phyloP scores from a whole-genome alignment of 352 stramenopile genomes.

The Hyaloperonospora brassicae region DNA sequence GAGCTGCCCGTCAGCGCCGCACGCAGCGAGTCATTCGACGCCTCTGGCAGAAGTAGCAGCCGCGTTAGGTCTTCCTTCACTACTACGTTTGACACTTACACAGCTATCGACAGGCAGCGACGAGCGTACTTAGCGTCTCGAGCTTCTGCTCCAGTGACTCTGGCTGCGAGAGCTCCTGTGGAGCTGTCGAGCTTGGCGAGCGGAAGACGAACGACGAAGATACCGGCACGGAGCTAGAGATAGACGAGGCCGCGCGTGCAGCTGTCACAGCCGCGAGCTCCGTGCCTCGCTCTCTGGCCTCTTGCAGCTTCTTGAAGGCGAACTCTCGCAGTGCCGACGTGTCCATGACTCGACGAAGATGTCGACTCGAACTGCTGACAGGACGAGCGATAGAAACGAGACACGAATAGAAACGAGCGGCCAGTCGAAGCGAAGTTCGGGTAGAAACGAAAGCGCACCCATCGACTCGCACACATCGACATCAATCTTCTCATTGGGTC shows the following conservation, averaged over 20 bases:
- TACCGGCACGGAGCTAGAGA: conserved; percentile 40
- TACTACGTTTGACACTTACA: neutral
- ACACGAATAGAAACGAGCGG: too few species aligned
- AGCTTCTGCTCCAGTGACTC: conserved; percentile 19
- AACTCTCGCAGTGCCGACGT: conserved; percentile 61
- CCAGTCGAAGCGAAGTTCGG: too few species aligned
- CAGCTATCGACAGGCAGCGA: neutral
- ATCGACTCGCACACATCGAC: too few species aligned
- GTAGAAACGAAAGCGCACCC: too few species aligned
- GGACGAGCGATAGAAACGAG: too few species aligned
- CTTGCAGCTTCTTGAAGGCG: conserved; percentile 67
- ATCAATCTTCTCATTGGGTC: neutral
- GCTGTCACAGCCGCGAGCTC: conserved; percentile 46
- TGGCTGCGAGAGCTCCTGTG: conserved; percentile 9
- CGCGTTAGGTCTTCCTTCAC: neutral
- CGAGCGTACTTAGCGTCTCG: conserved; percentile 19
- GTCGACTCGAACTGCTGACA: too few species aligned
- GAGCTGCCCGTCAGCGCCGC: conserved; percentile 26
- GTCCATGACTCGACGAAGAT: conserved; percentile 29
- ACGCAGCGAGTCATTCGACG: conserved; percentile 37
- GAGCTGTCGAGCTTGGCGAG: conserved; percentile 21
- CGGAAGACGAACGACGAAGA: conserved; percentile 35
- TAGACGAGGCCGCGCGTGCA: conserved; percentile 39
- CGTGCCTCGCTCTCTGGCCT: conserved; percentile 54
- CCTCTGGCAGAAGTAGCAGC: conserved; percentile 21